phyloP scores from a whole-genome alignment of 768 basidiomycete genomes.

The Roridomyces roridus region DNA sequence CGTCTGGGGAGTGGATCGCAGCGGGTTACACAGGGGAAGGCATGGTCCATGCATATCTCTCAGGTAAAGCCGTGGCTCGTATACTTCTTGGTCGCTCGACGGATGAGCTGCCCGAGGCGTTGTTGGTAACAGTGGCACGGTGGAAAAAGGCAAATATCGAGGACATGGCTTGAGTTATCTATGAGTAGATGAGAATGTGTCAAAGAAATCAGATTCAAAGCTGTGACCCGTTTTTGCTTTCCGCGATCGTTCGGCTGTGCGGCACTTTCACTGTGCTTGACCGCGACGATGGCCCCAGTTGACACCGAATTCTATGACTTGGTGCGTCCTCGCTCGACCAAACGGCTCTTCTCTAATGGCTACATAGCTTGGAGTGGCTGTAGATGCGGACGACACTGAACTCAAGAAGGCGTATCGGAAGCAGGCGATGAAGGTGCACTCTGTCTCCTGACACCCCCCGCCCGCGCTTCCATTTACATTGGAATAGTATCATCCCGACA shows the following conservation, averaged over 20 bases:
- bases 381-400: slow-evolving; percentile 78
- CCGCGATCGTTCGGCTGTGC: not conserved
- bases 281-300: slow-evolving; percentile 72
- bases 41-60: slow-evolving; percentile 59
- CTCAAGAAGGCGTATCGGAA: slow-evolving; percentile 96
- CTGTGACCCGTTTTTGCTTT: no score
- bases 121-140: slow-evolving; percentile 45
- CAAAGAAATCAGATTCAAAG: no score
- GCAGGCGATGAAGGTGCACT: slow-evolving; percentile 86
- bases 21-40: slow-evolving; percentile 60
- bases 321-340: slow-evolving; percentile 48
- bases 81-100: slow-evolving; percentile 48
- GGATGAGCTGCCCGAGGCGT: slow-evolving; percentile 47
- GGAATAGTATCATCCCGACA: slow-evolving; percentile 89
- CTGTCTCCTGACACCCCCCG: not conserved
- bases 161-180: slow-evolving; percentile 2
- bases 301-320: slow-evolving; percentile 91
- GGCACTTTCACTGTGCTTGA: no score
- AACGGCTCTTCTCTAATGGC: not conserved
- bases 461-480: not conserved
- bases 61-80: slow-evolving; percentile 50
- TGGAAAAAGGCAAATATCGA: slow-evolving; percentile 24
- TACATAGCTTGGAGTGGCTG: slow-evolving; percentile 68
- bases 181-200: not conserved
- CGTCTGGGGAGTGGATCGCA: slow-evolving; percentile 57